phyloP scores from a whole-genome alignment of 148 eudicot genomes.

The Pouteria glomerata region DNA sequence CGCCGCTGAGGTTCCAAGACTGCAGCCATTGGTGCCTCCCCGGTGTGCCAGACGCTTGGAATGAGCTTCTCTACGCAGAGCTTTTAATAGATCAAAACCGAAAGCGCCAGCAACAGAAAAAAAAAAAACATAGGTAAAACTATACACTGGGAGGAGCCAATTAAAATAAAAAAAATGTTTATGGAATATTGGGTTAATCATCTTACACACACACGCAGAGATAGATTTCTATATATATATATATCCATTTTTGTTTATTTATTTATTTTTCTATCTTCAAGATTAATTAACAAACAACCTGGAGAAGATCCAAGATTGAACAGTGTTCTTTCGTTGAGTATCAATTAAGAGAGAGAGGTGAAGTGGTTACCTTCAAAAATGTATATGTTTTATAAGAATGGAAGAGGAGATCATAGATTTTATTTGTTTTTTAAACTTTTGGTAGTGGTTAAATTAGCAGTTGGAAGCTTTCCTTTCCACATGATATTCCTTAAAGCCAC shows the following conservation, averaged over 20 bases:
- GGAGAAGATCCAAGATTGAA: conserved; percentile 14
- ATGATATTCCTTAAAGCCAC: not conserved
- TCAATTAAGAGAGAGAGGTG: conserved; percentile 8
- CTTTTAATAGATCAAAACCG: conserved; percentile 47
- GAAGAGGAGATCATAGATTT: not conserved
- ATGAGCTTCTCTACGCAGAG: conserved; percentile 81
- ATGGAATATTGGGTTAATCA: not conserved
- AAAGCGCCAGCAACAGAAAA: conserved; percentile 23
- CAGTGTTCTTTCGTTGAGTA: conserved; percentile 9
- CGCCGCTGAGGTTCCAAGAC: conserved; percentile 66
- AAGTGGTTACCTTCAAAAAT: not conserved
- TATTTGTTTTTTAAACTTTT: no score
- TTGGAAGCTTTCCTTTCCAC: not conserved
- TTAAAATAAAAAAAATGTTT: not conserved
- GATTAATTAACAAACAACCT: not conserved
- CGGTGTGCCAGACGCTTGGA: conserved; percentile 95
- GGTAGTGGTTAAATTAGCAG: not conserved
- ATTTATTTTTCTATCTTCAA: no score
- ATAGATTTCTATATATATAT: no score
- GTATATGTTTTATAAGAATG: not conserved
- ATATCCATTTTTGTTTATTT: no score
- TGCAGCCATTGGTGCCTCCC: conserved; percentile 99
- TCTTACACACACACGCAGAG: no score
- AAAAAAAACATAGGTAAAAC: conserved; percentile 12
- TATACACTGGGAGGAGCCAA: not conserved